Evolutionary conservation across 202 grass and related monocot species (phyloP).

Genomic region (Hordeum pubiflorum): DNA sequence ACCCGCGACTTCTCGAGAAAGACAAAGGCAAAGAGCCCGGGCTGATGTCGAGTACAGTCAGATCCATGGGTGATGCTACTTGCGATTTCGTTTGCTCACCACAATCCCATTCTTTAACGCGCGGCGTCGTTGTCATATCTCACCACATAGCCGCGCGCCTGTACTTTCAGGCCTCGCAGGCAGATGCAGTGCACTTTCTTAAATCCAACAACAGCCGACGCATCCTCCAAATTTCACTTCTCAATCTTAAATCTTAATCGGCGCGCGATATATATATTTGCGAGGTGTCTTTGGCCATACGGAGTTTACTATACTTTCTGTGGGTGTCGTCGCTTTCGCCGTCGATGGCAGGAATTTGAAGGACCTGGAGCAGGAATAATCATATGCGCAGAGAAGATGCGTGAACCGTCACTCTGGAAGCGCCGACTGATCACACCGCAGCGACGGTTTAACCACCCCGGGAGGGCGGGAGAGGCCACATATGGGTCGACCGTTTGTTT

Average conservation of each 20-base stretch:
- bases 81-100: constrained; percentile 21
- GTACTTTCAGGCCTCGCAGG: not conserved
- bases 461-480: not conserved
- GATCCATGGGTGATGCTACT: not conserved
- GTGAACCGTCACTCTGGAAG: constrained; percentile 28
- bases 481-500: not conserved
- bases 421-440: not conserved
- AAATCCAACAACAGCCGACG: not conserved
- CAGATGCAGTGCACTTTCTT: not conserved
- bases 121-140: not conserved
- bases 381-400: not conserved
- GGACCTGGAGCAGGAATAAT: constrained; percentile 1
- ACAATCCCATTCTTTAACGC: constrained; percentile 11
- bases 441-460: constrained; percentile 25
- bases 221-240: not conserved
- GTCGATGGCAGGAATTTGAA: not conserved
- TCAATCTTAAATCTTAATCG: not conserved
- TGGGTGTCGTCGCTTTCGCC: not conserved
- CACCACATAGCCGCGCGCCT: not conserved
- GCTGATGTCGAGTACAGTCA: constrained; percentile 28
- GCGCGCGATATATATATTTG: not conserved
- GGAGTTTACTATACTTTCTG: not conserved
- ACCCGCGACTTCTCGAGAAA: not conserved
- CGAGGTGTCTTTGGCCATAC: not conserved
- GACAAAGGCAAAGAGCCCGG: not conserved